phyloP scores from a whole-genome alignment of 129 eudicot genomes.

The Logfia minima region DNA sequence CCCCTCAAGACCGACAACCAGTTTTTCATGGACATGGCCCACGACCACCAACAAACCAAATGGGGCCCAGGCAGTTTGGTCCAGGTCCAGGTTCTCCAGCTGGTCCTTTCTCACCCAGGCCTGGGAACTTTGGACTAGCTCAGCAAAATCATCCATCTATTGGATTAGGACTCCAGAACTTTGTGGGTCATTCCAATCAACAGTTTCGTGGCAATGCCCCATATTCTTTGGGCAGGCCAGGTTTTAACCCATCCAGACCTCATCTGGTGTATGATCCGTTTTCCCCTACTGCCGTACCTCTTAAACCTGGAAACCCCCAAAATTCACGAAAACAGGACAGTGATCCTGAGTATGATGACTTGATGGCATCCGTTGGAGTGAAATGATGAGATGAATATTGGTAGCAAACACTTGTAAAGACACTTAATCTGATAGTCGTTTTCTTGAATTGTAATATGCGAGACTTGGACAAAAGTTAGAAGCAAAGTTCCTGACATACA shows the following conservation, averaged over 20 bases:
- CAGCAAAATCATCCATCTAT: conserved; percentile 49
- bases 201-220: conserved; percentile 43
- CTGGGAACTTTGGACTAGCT: conserved; percentile 43
- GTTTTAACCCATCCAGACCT: conserved; percentile 32
- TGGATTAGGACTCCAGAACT: conserved; percentile 42
- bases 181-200: conserved; percentile 41
- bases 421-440: neutral
- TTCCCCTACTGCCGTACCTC: conserved; percentile 66
- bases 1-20: conserved; percentile 40
- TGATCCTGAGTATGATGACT: conserved; percentile 92
- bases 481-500: conserved; percentile 2
- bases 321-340: conserved; percentile 53
- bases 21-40: conserved; percentile 36
- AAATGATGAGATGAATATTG: conserved; percentile 36
- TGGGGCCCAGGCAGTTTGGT: conserved; percentile 58
- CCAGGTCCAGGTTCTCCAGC: conserved; percentile 32
- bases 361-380: conserved; percentile 96
- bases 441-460: conserved; percentile 18
- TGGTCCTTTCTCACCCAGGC: conserved; percentile 51
- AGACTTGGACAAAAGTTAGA: conserved; percentile 17
- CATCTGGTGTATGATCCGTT: conserved; percentile 89
- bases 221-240: conserved; percentile 37
- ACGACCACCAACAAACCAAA: conserved; percentile 39
- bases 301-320: conserved; percentile 41
- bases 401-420: conserved; percentile 2